Base-by-base conservation (phyloP, 2,329 filamentous ascomycete genomes). In the Trichoderma sp. region DNA sequence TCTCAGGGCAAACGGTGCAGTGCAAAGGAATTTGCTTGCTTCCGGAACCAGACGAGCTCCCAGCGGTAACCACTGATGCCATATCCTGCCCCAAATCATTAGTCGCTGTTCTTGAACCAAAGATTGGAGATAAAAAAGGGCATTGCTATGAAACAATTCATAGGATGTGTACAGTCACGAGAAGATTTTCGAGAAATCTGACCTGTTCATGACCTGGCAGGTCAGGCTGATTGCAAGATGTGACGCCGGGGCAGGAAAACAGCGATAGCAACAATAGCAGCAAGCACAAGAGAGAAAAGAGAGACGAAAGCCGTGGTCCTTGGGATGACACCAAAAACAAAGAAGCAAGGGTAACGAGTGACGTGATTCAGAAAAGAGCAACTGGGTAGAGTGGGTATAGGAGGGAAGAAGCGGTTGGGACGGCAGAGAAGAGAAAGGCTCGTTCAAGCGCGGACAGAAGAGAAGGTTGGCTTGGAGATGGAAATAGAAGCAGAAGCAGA, bases 1-100 rank as follows among this genome's bases (percentile, higher is more conserved):
- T 88, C 75, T 91, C 93, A 43, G 92, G 91, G 80, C 95, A 98
- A 75, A 97, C 91, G 77, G 87, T 90, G 88, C 95, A 98, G 76
- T 89, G 83, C 63, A 98, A 88, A 71, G 92, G 90, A 72, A 94
- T 91, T 62, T 79, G 76, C 71, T 75, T 79, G 74, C 73, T 79
- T 12, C 72, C 71, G 43, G 76, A 74, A 73, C 71, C 76, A 39
- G 73, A 71, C 23, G 72, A 73, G 59, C 70, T 74, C 58, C 74
- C 73, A 26, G 74, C 71, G 34, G 75, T 68, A 47, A 72, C 73
- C 67, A 77, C 71, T 26, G 80, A 76, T 64, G 80, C 81, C 84
- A 86, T 85, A 68, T 73, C 74, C 80, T 82, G 74, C 76, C 73
- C 62, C 55, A 67, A 26, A 65, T 43, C 28, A 34, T 73, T 26